Evolutionary conservation across 2,329 filamentous ascomycete species (phyloP).

Genomic region (Sporothrix dimorphospora): DNA sequence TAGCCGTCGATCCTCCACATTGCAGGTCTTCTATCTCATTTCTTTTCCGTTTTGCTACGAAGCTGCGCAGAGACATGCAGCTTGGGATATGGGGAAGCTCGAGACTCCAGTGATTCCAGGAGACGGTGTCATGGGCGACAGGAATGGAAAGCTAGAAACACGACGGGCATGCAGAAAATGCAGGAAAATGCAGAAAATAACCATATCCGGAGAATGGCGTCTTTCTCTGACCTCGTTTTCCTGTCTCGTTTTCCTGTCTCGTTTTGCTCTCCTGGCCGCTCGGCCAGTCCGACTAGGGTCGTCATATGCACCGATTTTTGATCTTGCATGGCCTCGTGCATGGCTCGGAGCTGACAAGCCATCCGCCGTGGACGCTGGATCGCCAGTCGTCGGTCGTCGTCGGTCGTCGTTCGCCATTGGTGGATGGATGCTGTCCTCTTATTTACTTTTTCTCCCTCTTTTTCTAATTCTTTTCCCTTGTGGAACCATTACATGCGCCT

Average conservation of each 20-base stretch:
- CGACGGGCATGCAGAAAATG: background rate
- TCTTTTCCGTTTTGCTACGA: background rate
- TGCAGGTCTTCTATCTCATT: background rate
- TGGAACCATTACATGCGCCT: background rate
- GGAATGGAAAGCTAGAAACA: background rate
- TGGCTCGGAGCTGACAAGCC: background rate
- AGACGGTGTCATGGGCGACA: background rate
- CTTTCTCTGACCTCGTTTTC: background rate
- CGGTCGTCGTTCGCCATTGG: background rate
- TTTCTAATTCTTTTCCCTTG: background rate
- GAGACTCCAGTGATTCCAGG: no score
- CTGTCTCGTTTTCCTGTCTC: background rate
- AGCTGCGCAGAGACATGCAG: background rate
- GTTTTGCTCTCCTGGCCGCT: background rate
- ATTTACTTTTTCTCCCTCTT: background rate
- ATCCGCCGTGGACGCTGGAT: background rate
- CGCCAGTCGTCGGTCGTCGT: background rate
- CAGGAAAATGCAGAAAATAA: background rate
- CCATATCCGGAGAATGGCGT: background rate
- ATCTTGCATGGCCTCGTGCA: constrained; percentile 18
- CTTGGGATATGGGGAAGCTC: background rate
- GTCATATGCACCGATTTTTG: constrained; percentile 1
- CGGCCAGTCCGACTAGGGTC: background rate
- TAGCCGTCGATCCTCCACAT: constrained; percentile 2
- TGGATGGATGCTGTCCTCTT: background rate